phyloP scores from a whole-genome alignment of 2,329 filamentous ascomycete species.

The Botrytis galanthina region DNA sequence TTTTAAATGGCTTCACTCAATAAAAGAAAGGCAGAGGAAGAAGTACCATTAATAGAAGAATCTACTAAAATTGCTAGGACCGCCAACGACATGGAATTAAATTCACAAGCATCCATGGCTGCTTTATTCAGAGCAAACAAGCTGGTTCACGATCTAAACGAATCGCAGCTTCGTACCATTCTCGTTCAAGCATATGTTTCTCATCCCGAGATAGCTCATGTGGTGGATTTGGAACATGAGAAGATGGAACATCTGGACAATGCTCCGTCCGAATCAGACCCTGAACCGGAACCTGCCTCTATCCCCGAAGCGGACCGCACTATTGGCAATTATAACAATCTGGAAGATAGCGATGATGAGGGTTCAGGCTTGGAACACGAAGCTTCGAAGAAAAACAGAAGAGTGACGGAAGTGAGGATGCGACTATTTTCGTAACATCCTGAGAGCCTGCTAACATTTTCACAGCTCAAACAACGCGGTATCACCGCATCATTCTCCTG shows the following conservation, averaged over 20 bases:
- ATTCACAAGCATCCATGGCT: constrained; percentile 8
- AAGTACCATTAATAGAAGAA: background rate
- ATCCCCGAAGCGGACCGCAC: background rate
- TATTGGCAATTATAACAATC: background rate
- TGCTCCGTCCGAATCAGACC: background rate
- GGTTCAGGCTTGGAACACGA: background rate
- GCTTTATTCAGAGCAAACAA: constrained; percentile 17
- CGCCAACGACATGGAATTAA: background rate
- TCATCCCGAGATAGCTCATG: constrained; percentile 6
- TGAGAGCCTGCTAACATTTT: background rate
- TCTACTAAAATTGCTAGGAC: background rate
- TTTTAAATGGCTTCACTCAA: background rate
- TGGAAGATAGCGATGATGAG: background rate
- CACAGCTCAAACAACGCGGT: background rate
- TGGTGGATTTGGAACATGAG: constrained; percentile 14
- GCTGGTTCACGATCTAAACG: constrained; percentile 14
- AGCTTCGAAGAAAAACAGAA: constrained; percentile 2
- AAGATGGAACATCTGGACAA: constrained; percentile 12
- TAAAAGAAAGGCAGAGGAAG: constrained; percentile 10
- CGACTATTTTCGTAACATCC: background rate
- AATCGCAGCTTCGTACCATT: constrained; percentile 18
- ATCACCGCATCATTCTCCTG: background rate
- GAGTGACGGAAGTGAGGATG: constrained; percentile 14
- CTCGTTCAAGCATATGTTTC: constrained; percentile 19
- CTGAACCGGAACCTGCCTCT: background rate